phyloP scores from a whole-genome alignment of 257 asterid genomes.

The Coffea eugenioides region DNA sequence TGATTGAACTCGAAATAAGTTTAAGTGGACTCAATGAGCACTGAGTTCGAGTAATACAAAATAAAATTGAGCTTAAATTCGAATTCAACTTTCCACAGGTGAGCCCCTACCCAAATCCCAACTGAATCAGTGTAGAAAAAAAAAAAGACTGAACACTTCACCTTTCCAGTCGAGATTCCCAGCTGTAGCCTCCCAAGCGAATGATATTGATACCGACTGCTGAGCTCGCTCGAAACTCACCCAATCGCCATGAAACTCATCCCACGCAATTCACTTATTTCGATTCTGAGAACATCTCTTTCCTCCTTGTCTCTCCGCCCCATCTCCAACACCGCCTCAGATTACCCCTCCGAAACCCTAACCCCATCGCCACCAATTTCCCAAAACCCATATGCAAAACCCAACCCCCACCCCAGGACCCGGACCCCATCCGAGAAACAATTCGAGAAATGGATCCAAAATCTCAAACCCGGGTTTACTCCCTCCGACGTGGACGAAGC shows the following conservation, averaged over 20 bases:
- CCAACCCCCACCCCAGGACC: constrained; percentile 39
- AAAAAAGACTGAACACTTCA: too few relatives aligned
- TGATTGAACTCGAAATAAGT: too few relatives aligned
- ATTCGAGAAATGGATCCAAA: constrained; percentile 74
- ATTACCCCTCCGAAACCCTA: constrained; percentile 15
- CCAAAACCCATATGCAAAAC: constrained; percentile 13
- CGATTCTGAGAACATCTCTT: constrained; percentile 30
- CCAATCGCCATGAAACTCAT: constrained; percentile 17
- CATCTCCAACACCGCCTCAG: constrained; percentile 32
- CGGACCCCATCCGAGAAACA: constrained; percentile 66
- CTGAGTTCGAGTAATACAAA: too few relatives aligned
- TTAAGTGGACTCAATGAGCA: too few relatives aligned
- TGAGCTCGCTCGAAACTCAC: neutral
- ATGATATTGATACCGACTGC: too few relatives aligned
- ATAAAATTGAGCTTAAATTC: too few relatives aligned
- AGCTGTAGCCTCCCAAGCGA: too few relatives aligned
- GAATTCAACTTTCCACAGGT: too few relatives aligned
- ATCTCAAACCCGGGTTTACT: constrained; percentile 84
- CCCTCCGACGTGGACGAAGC: constrained; percentile 67
- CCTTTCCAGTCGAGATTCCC: too few relatives aligned
- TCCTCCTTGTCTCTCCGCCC: constrained; percentile 37
- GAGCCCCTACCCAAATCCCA: too few relatives aligned
- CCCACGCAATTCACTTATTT: constrained; percentile 17
- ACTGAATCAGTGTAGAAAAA: too few relatives aligned
- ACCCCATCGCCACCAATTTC: constrained; percentile 23